Base-by-base conservation (phyloP, 2,329 filamentous ascomycete species). In the Colletotrichum lentis region DNA sequence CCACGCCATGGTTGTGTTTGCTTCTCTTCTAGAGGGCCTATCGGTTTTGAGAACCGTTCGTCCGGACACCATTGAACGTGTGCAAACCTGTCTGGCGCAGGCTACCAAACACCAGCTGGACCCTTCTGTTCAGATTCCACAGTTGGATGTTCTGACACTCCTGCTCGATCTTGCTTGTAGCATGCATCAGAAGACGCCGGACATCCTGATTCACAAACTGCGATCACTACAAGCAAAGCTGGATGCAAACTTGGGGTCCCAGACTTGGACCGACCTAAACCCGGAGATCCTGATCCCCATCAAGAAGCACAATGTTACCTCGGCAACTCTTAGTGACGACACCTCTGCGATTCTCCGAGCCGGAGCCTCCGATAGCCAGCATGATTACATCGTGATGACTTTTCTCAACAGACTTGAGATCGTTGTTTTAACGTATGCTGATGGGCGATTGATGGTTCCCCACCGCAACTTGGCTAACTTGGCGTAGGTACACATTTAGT, bases 41-140 rank as follows among this genome's bases (percentile, higher is more conserved):
- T 84, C 90, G 1, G 86, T 93, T 70, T 80, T 94, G 56, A 88
- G 87, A 69, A 86, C 85, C 8, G 84, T 84, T 69, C 88, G 87
- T 59, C 81, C 88, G 11, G 90, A 93, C 68, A 85, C 86, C 68
- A 80, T 90, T n/a, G 88, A 91, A 70, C 85, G 90, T 67, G 88
- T 92, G 39, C 90, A 93, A 73, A 84, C 86, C 52, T 91, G 91
- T 60, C 86, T 95, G 71, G 91, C 92, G n/a, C 86, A 90, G 58
- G 91, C 89, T 6, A 84, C 90, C 67, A 92, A 90, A 72, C 85
- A 90, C 62, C 92, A 95, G 74, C 81, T 91, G 12, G 86, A 91
- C 46, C 82, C 85, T 1, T 83, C 85, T n/a, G 82, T 86, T 62
- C 82, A 85, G 50, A 85, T 93, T 46, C 86, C 88, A 6, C 91